Base-by-base conservation (phyloP, 768 basidiomycete species). In the Hygrophoropsis aurantiaca region DNA sequence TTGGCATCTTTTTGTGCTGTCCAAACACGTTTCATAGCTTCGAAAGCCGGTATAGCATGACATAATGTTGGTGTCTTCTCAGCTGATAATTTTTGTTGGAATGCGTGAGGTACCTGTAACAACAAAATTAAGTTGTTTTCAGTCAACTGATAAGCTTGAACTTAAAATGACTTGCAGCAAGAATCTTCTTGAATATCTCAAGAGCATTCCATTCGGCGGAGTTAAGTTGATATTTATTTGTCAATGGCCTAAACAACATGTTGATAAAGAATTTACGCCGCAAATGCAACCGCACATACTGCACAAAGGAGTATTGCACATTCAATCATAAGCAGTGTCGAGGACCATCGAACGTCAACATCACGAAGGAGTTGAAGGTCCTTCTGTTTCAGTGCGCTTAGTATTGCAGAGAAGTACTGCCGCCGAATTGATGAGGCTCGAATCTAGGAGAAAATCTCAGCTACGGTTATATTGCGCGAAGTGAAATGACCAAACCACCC, bases 261-360 rank as follows among this genome's bases (percentile, higher is more conserved):
- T n/a, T n/a, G n/a, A n/a, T n/a, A n/a, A n/a, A n/a, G n/a, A n/a
- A n/a, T n/a, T n/a, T n/a, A n/a, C n/a, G n/a, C n/a, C n/a, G n/a
- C n/a, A n/a, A n/a, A n/a, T n/a, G n/a, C n/a, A n/a, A n/a, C n/a
- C 9, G 20, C 24, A 51, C 55, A 16, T 53, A 65, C 63, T 40
- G 51, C 45, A 27, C 55, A 53, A 25, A 66, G 55, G 30, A 57
- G 26, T 19, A 68, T 40, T 11, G 57, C 60, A 6, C 60, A 48
- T 15, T 62, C 53, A 40, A 65, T 58, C 65, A 67, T 67, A 0
- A 61, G 44, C 11, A 57, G 44, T 5, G 66, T 60, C 15, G 64
- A 68, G 11, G 61, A 66, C 67, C 67, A 69, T 2, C 58, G 40
- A 15, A 60, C 62, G 16, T 50, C 49, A 36, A 69, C 59, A 50